Conservation (phyloP, 371 early-diverging fungal species). For the Mucor indicus region DNA sequence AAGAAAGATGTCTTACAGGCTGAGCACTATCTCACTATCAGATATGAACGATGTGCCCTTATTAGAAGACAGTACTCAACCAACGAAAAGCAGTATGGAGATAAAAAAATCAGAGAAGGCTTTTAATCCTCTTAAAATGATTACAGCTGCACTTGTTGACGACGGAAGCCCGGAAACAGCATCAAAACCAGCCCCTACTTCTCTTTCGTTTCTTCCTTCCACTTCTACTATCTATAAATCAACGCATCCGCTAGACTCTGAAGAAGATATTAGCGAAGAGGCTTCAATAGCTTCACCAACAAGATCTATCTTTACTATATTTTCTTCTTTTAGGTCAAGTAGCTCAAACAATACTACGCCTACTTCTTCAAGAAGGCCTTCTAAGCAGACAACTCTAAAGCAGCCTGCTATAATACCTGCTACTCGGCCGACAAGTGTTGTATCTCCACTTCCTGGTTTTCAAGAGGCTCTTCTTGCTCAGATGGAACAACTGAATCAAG, state of each 20-base stretch:
- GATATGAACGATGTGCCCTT: conserved; percentile 10
- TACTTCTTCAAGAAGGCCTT: conserved; percentile 15
- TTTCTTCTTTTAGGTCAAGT: conserved; percentile 20
- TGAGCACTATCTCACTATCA: conserved; percentile 4
- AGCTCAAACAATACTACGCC: conserved; percentile 1
- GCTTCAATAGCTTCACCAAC: too few relatives aligned
- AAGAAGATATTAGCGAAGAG: too few relatives aligned
- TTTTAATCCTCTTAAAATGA: conserved; percentile 8
- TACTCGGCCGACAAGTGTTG: conserved; percentile 25
- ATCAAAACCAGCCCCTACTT: too few relatives aligned
- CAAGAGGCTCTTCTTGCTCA: conserved; percentile 37
- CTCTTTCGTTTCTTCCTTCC: too few relatives aligned
- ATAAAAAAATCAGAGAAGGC: neutral
- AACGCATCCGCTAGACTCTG: too few relatives aligned
- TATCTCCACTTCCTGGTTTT: conserved; percentile 25
- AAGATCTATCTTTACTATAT: conserved; percentile 19
- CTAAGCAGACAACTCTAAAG: conserved; percentile 9
- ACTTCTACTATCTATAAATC: too few relatives aligned
- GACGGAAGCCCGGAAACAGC: conserved; percentile 9
- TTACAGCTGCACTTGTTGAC: conserved; percentile 10
- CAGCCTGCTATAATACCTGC: conserved; percentile 1
- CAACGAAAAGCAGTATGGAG: neutral
- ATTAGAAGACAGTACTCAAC: too few relatives aligned
- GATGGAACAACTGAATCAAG: conserved; percentile 42
- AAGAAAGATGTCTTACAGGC: conserved; percentile 2